phyloP scores from a whole-genome alignment of 2,329 filamentous ascomycete genomes.

The Fusarium sp. region DNA sequence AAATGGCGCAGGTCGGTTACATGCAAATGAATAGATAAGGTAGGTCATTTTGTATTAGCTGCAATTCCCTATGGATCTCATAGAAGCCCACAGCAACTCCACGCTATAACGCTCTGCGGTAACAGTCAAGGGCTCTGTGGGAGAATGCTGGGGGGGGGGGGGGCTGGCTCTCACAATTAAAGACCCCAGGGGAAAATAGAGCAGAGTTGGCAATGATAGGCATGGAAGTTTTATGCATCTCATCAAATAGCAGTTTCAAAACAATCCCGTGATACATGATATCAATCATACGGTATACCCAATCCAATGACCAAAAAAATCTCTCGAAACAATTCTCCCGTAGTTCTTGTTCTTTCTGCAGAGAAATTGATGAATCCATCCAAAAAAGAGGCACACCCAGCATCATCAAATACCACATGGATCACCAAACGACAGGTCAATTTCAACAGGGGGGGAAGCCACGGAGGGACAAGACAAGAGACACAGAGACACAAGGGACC shows the following conservation, averaged over 20 bases:
- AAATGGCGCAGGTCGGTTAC: slow-evolving; percentile 31
- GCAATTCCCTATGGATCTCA: slow-evolving; percentile 1
- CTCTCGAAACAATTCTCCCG: neutral
- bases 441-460: too few relatives aligned
- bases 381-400: slow-evolving; percentile 6
- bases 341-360: slow-evolving; percentile 5
- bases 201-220: slow-evolving; percentile 5
- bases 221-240: neutral
- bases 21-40: slow-evolving; percentile 20
- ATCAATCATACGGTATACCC: neutral
- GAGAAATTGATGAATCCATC: slow-evolving; percentile 9
- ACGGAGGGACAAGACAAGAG: too few relatives aligned
- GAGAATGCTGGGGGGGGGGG: slow-evolving; percentile 9
- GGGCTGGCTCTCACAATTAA: slow-evolving; percentile 26
- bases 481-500: slow-evolving; percentile 18
- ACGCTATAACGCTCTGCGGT: slow-evolving; percentile 24
- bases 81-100: neutral
- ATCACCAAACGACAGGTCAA: too few relatives aligned
- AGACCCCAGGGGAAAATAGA: slow-evolving; percentile 13
- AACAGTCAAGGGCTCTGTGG: slow-evolving; percentile 18
- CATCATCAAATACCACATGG: neutral
- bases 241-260: slow-evolving; percentile 1
- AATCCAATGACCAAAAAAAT: slow-evolving; percentile 8
- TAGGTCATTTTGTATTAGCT: slow-evolving; percentile 15
- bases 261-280: neutral